phyloP scores from a whole-genome alignment of 352 stramenopile species.

The Phytophthora syringae region DNA sequence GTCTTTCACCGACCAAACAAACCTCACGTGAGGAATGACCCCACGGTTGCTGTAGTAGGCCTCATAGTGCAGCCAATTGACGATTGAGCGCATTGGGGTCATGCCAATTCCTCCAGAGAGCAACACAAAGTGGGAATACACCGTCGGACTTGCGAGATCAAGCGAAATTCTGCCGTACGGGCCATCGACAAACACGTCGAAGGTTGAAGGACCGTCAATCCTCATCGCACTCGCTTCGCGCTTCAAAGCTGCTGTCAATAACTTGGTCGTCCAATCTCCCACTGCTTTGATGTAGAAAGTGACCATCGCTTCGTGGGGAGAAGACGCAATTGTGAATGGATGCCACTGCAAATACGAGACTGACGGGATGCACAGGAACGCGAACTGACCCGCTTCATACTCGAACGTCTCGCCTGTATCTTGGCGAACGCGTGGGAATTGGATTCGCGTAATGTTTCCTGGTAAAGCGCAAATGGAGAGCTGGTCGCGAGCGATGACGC shows the following conservation, averaged over 20 bases:
- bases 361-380: conserved; percentile 80
- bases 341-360: conserved; percentile 84
- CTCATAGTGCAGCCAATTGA: conserved; percentile 51
- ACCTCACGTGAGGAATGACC: conserved; percentile 51
- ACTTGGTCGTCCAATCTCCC: conserved; percentile 70
- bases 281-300: conserved; percentile 70
- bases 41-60: conserved; percentile 31
- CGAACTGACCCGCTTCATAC: conserved; percentile 71
- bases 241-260: conserved; percentile 47
- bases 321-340: conserved; percentile 89
- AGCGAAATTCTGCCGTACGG: conserved; percentile 53
- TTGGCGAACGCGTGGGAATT: conserved; percentile 48
- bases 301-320: conserved; percentile 68
- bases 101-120: conserved; percentile 57
- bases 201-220: conserved; percentile 25
- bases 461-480: conserved; percentile 37
- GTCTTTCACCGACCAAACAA: conserved; percentile 61
- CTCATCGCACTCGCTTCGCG: conserved; percentile 42
- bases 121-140: conserved; percentile 63
- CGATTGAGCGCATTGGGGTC: conserved; percentile 57
- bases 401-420: conserved; percentile 47
- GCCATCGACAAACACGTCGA: conserved; percentile 55
- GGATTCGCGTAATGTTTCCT: conserved; percentile 49
- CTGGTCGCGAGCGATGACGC: conserved; percentile 38
- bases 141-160: conserved; percentile 41